These are phyloP conservation scores for Aspergillus niger DNA, from an alignment of 2,329 filamentous ascomycete genomes.

Conservation along the genomic window DNA sequence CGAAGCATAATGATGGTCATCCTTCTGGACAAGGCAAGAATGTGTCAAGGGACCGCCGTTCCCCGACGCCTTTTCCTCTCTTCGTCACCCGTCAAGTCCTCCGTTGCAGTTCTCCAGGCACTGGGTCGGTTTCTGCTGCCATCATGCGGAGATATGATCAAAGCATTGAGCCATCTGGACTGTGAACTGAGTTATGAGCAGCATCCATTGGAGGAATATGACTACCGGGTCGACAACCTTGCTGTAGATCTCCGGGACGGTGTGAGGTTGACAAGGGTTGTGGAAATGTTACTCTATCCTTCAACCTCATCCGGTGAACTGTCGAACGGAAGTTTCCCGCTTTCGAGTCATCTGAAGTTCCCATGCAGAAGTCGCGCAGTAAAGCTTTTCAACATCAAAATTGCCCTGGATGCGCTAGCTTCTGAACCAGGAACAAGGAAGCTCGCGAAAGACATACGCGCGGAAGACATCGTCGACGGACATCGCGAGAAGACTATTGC, in stretches of 20 bases:
- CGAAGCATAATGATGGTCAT: constrained; percentile 62
- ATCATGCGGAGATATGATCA: constrained; percentile 59
- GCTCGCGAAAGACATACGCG: constrained; percentile 48
- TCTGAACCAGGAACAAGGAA: constrained; percentile 44
- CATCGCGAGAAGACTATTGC: constrained; percentile 65
- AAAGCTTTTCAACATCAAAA: constrained; percentile 61
- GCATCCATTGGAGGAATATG: constrained; percentile 60
- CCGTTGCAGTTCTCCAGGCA: constrained; percentile 54
- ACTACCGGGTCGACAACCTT: constrained; percentile 60
- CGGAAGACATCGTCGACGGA: constrained; percentile 64
- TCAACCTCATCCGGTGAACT: constrained; percentile 29
- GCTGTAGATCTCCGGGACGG: constrained; percentile 65
- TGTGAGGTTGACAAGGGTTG: constrained; percentile 59
- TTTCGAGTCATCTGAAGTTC: constrained; percentile 61
- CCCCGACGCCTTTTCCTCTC: constrained; percentile 54
- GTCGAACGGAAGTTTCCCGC: constrained; percentile 44
- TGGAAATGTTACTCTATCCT: constrained; percentile 58
- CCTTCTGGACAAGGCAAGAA: constrained; percentile 59
- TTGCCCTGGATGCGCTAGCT: constrained; percentile 58
- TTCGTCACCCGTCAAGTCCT: constrained; percentile 59
- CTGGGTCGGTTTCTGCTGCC: constrained; percentile 59
- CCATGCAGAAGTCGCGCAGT: constrained; percentile 58
- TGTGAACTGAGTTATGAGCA: constrained; percentile 60
- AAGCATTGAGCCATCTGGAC: constrained; percentile 58
- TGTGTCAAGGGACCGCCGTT: constrained; percentile 31